phyloP scores from a whole-genome alignment of 129 eudicot genomes.

The Tanacetum coccineum region DNA sequence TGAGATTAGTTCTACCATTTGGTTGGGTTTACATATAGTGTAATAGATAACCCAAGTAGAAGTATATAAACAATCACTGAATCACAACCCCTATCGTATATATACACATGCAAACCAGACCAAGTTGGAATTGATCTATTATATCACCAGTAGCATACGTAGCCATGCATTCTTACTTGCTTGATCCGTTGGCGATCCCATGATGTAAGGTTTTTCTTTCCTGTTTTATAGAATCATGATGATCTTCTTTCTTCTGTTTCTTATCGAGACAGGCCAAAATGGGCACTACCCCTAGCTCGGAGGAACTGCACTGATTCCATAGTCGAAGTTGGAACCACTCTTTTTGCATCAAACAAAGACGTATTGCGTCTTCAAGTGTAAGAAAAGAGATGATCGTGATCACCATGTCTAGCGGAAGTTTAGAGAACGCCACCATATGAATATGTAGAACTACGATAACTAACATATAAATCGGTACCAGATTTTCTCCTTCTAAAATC shows the following conservation, averaged over 20 bases:
- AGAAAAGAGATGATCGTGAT: conserved; percentile 22
- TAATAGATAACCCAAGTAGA: not conserved
- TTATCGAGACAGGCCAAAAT: not conserved
- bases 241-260: not conserved
- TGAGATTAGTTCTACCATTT: too few species aligned
- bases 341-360: conserved; percentile 22
- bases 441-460: not conserved
- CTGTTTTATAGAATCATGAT: not conserved
- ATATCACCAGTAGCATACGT: not conserved
- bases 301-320: conserved; percentile 21
- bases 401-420: conserved; percentile 23
- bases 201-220: not conserved
- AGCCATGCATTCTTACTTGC: not conserved
- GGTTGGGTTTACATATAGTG: not conserved
- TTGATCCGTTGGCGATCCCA: not conserved
- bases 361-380: conserved; percentile 19
- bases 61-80: not conserved
- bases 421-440: conserved; percentile 10
- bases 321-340: conserved; percentile 30
- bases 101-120: not conserved
- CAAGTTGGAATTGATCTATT: not conserved
- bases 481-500: not conserved
- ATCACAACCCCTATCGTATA: too few species aligned
- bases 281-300: not conserved
- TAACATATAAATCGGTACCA: not conserved